These are phyloP conservation scores for Emmonsiellopsis sp. DNA, from an alignment of 2,329 filamentous ascomycete genomes.

Conservation along the genomic window DNA sequence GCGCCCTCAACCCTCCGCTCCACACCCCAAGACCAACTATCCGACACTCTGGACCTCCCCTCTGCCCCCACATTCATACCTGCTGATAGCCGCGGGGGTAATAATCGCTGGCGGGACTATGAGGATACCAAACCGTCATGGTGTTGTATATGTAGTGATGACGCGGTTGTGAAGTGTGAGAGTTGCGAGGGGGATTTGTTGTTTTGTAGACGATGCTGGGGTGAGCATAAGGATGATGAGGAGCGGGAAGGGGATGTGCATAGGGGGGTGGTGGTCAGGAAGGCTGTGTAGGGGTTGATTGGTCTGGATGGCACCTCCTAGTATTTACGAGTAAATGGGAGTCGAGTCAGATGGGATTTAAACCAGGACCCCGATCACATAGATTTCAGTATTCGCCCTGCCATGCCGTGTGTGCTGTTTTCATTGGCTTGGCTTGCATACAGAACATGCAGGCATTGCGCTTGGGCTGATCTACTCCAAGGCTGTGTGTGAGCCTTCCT, in stretches of 20 bases:
- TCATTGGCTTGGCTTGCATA: no score
- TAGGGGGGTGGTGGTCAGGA: slow-evolving; percentile 50
- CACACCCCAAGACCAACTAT: slow-evolving; percentile 8
- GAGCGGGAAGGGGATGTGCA: slow-evolving; percentile 64
- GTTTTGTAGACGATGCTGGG: slow-evolving; percentile 73
- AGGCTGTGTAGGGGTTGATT: neutral
- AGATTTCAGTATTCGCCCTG: no score
- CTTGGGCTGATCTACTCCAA: no score
- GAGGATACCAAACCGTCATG: slow-evolving; percentile 61
- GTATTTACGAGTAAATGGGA: no score
- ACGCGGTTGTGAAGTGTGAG: slow-evolving; percentile 62
- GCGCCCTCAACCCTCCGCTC: slow-evolving; percentile 8
- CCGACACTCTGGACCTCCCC: slow-evolving; percentile 16
- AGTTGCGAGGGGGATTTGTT: slow-evolving; percentile 59
- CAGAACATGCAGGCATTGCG: no score
- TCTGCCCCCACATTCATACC: slow-evolving; percentile 15
- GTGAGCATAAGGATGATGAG: slow-evolving; percentile 63
- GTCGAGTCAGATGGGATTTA: no score
- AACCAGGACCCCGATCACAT: no score
- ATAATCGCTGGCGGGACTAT: slow-evolving; percentile 23
- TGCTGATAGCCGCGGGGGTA: slow-evolving; percentile 3
- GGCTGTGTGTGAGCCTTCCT: no score
- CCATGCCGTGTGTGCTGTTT: no score
- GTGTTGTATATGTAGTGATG: slow-evolving; percentile 76
- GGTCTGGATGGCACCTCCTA: no score